Evolutionary conservation across 192 early-diverging fungal genomes (phyloP), one percentile per base, ranked within the genome.

Genomic region (Podila epigama): DNA sequence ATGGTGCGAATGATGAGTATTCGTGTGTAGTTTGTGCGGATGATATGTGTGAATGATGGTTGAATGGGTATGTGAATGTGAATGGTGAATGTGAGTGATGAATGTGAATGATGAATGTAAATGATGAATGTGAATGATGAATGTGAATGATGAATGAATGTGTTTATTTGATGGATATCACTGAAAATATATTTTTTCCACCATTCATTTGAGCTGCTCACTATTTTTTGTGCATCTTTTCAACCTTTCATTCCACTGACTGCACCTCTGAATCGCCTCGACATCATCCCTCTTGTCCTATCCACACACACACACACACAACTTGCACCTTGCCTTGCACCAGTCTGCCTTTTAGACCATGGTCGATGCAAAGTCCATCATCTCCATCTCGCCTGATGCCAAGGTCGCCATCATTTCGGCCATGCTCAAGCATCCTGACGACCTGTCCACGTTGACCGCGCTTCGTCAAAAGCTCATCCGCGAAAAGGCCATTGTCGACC

Each of bases 401-500:
- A 94, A 94, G 51, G 82, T 96, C 51, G 84, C 90, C 63, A 85
- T 91, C 27, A 85, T 98, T 37, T 85, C 92, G 7, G 94, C 95
- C 64, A 83, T 97, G 44, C 84, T 99, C 41, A 87, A 90, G 50
- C 94, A 96, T 81, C 97, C 97, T 7, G 97, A 99, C 82, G 97
- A 99, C 83, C 86, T 99, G 20, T 92, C 91, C 81, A 96, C 93
- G 69, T 90, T 97, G 11, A 84, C 87, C 25, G 84, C 88, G 8
- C 66, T 98, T 31, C 89, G 92, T 59, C 88, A 90, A 60, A 95
- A 95, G 71, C 87, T 96, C 55, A 90, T 90, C 5, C 89, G 92
- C 67, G 98, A 99, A 84, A 89, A 91, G 60, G 92, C 94, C 11
- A 86, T 91, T 25, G 92, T 98, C 27, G 96, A 98, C 80, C 95